Evolutionary conservation across 1,284 basidiomycete species (phyloP), one percentile per base, ranked within the genome.

Genomic region (Termitomyces sp.): DNA sequence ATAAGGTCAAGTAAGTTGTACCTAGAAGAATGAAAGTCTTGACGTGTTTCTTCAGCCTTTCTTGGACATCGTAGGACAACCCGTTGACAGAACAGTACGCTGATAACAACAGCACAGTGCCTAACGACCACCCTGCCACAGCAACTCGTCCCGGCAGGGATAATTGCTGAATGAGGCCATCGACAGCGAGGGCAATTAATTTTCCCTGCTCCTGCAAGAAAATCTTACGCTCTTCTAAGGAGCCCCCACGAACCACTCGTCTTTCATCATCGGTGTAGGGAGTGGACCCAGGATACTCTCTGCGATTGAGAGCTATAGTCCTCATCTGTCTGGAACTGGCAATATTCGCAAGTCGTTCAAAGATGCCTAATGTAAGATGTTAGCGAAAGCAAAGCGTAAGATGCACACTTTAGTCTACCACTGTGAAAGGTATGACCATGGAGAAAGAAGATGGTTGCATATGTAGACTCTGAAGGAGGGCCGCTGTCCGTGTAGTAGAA

Each of bases 211-310:
- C 50, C 18, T 52, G 56, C 37, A 64, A 30, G 9, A 61, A 38
- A 4, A 24, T 43, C 6, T 44, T 46, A n/a, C 57, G 52, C 26
- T 61, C 57, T 13, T 34, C 42, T 0, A 59, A 47, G n/a, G 43
- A 55, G 30, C 60, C 62, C 0, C 42, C 40, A 0, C 16, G 14
- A 6, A 65, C 50, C 7, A 28, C 42, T 9, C 40, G 37, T 13
- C 58, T 31, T 33, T 65, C 21, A 24, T 24, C 21, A 5, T 24
- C 21, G 5, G 55, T 56, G 16, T 59, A 62, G 3, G 59, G 8
- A 24, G 61, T 63, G 9, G 62, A 55, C 5, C 58, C 63, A 9
- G 58, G 60, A 49, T 65, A 65, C 42, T 60, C 59, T 10, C 62
- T 56, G 8, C 63, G 53, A 49, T 63, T 65, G 33, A 64, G 19